Base-by-base conservation (phyloP, 345 rosid species). In the Toxicodendron radicans region DNA sequence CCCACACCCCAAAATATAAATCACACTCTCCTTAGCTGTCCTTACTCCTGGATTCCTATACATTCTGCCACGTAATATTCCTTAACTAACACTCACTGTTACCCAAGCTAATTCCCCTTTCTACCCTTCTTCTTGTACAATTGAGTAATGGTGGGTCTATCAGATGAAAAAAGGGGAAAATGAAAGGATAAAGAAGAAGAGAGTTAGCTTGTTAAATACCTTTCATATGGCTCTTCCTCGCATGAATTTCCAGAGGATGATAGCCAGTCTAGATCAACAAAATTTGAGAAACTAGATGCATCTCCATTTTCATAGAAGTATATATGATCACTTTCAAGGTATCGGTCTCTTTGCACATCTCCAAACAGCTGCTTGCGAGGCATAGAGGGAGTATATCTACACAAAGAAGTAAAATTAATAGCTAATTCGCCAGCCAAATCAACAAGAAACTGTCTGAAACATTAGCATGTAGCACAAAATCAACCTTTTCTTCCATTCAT, bases 241-340 rank as follows among this genome's bases (percentile, higher is more conserved):
- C 91, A 92, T 68, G 96, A 91, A 78, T 89, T 93, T 73, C 91
- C 98, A 1, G 97, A 90, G 35, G 98, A 96, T 5, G 98, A 96
- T 43, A 96, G 88, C 95, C 97, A 88, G 76, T 93, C 98, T 48
- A 93, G 75, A 81, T 96, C 98, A 76, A 96, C 83, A 82, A 96
- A 96, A 83, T 96, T 96, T 43, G 97, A 96, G 85, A 78, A 88
- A 78, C 82, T 93, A 67, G 85, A 84, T 68, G 74, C 65, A 80
- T 86, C 97, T 66, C 89, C 89, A 58, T 87, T 84, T 72, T 90
- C 97, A 57, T 88, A 89, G 75, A 81, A 86, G 92, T 53, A 83
- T 58, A 69, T 74, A 64, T 84, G 87, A 76, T 81, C 87, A 81
- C 80, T 78, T 78, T 87, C 90, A 75, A 81, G 79, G 68, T 16